phyloP scores from a whole-genome alignment of 2,329 filamentous ascomycete genomes.

The Scedosporium aurantiacum region DNA sequence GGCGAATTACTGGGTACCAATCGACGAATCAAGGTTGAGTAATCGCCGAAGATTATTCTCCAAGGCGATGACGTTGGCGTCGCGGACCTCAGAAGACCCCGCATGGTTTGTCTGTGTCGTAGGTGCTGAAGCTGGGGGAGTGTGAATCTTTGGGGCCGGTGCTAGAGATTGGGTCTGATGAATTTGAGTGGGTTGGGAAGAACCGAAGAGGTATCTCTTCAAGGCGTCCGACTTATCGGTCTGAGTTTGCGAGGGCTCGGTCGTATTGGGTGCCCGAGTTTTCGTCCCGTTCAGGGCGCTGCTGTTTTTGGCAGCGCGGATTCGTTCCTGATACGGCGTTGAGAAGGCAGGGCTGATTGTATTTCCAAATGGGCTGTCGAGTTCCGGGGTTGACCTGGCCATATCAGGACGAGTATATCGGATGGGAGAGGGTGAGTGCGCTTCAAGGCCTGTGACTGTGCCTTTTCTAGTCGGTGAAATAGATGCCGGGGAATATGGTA shows the following conservation, averaged over 20 bases:
- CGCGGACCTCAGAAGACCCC: neutral
- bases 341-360: constrained; percentile 57
- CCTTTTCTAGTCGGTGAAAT: constrained; percentile 1
- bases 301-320: constrained; percentile 38
- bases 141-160: neutral
- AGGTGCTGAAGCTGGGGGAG: neutral
- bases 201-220: constrained; percentile 44
- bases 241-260: constrained; percentile 8
- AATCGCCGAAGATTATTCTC: constrained; percentile 43
- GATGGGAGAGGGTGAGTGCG: constrained; percentile 18
- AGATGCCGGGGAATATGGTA: constrained; percentile 2
- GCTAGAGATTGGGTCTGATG: neutral
- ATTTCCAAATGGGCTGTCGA: constrained; percentile 47
- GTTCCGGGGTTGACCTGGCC: constrained; percentile 49
- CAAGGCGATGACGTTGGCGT: constrained; percentile 33
- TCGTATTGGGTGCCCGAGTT: constrained; percentile 4
- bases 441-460: neutral
- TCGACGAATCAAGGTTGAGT: constrained; percentile 31
- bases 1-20: neutral
- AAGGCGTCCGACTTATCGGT: constrained; percentile 35
- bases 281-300: constrained; percentile 13
- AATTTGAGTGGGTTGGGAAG: neutral
- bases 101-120: neutral
- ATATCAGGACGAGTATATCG: constrained; percentile 14
- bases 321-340: constrained; percentile 52